phyloP scores from a whole-genome alignment of 495 filamentous ascomycete genomes.

The Sordaria brevicollis region DNA sequence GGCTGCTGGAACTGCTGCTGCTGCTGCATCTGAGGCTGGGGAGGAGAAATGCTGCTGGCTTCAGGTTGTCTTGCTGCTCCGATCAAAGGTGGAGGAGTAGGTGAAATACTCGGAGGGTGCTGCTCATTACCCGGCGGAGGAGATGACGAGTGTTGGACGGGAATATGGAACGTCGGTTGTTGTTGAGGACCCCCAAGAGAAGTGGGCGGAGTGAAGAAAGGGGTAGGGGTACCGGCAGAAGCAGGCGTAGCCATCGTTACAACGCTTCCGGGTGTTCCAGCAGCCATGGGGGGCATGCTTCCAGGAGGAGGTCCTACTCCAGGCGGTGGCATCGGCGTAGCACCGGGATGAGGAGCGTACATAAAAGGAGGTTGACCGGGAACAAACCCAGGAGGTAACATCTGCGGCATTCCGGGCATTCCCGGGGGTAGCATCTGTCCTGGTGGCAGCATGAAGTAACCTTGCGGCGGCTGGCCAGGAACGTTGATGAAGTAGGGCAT shows the following conservation, averaged over 20 bases:
- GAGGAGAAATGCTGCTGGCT: not conserved
- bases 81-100: not conserved
- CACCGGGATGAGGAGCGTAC: not conserved
- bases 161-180: not conserved
- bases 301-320: not conserved
- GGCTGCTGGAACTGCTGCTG: not conserved
- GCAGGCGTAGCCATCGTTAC: not conserved
- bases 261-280: not conserved
- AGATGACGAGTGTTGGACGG: not conserved
- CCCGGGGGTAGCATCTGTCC: not conserved
- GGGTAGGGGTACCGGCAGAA: not conserved
- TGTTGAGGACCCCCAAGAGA: not conserved
- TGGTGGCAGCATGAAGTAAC: not conserved
- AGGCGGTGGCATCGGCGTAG: not conserved
- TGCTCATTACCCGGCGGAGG: not conserved
- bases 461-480: constrained; percentile 9
- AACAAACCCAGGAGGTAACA: not conserved
- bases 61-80: not conserved
- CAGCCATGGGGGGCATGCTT: not conserved
- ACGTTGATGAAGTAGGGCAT: constrained; percentile 26
- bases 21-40: not conserved
- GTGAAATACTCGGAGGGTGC: not conserved
- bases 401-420: not conserved
- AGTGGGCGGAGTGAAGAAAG: not conserved
- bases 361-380: constrained; percentile 1